Percentiles rank a stretch among this genome's conserved stretches.
Conservation (phyloP, 441 rosid species). For the Flueggea neowawraea region DNA sequence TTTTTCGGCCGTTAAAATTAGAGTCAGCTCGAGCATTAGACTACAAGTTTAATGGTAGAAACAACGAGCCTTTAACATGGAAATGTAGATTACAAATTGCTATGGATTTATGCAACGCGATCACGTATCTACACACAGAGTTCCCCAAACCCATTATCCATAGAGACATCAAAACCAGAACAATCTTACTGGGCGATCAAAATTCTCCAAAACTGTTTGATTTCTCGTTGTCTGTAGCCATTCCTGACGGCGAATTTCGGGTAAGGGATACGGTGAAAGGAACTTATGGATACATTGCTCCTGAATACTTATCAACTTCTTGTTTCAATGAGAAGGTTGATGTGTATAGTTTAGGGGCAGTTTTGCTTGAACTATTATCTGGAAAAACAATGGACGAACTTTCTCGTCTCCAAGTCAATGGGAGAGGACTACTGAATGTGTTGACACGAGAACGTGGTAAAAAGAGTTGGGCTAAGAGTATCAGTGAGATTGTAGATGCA, state of each 20-base stretch:
- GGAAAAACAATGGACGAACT: neutral
- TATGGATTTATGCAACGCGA: conserved; percentile 19
- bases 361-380: conserved; percentile 32
- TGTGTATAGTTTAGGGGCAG: conserved; percentile 36
- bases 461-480: too few species aligned
- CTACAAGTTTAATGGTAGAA: too few species aligned
- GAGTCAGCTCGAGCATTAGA: too few species aligned
- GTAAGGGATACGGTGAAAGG: conserved; percentile 10
- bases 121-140: conserved; percentile 38
- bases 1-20: too few species aligned
- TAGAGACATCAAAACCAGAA: conserved; percentile 14
- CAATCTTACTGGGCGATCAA: conserved; percentile 23
- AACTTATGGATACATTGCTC: conserved; percentile 20
- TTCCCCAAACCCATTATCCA: conserved; percentile 33
- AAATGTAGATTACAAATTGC: conserved; percentile 15
- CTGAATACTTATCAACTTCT: conserved; percentile 6
- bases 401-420: neutral
- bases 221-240: too few species aligned
- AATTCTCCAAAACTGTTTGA: conserved; percentile 29
- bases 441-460: too few species aligned
- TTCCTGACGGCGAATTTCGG: conserved; percentile 24
- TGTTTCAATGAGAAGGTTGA: conserved; percentile 33
- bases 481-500: too few species aligned
- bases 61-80: neutral
- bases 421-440: neutral